These are phyloP conservation scores for Sclerotinia trifoliorum DNA, from an alignment of 2,329 filamentous ascomycete species.

Conservation along the genomic window DNA sequence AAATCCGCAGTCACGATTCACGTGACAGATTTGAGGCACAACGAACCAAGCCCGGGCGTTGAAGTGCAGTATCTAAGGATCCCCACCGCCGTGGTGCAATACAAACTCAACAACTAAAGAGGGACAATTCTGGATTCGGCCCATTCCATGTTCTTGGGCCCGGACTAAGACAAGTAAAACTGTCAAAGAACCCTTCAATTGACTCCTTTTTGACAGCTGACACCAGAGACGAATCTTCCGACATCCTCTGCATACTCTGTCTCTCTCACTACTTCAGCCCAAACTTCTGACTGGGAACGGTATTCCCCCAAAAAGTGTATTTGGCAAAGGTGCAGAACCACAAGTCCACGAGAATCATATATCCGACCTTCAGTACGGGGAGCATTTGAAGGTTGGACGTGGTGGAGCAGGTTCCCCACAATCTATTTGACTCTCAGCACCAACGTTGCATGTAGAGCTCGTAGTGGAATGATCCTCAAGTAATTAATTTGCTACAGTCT, in stretches of 20 bases:
- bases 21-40: neutral
- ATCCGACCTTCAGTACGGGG: neutral
- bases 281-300: neutral
- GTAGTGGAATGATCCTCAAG: neutral
- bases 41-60: neutral
- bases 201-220: neutral
- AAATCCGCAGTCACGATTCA: neutral
- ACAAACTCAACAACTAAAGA: neutral
- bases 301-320: neutral
- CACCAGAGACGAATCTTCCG: neutral
- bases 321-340: neutral
- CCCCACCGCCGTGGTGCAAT: neutral
- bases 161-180: neutral
- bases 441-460: neutral
- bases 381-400: neutral
- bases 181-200: neutral
- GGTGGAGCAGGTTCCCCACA: neutral
- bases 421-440: neutral
- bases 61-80: neutral
- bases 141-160: neutral
- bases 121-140: neutral
- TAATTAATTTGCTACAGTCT: neutral
- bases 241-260: neutral
- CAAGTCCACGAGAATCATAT: neutral
- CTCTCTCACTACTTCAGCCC: neutral